Evolutionary conservation across 2,329 filamentous ascomycete genomes (phyloP).

Genomic region (Anthostomella pinea): DNA sequence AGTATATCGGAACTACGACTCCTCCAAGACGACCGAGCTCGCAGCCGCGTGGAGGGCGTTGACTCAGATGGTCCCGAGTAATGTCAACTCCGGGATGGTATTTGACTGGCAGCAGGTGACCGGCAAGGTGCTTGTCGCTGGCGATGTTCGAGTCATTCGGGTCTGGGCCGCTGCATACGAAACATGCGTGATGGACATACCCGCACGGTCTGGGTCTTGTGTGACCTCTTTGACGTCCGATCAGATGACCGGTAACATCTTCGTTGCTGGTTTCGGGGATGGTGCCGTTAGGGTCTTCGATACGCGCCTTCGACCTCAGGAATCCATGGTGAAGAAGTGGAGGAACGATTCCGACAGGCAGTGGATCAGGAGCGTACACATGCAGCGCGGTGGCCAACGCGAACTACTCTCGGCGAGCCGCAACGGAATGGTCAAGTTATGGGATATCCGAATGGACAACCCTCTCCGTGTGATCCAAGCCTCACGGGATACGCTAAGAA

Average conservation of each 20-base stretch:
- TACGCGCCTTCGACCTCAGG: constrained; percentile 76
- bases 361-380: constrained; percentile 94
- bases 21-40: constrained; percentile 71
- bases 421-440: constrained; percentile 90
- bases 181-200: constrained; percentile 89
- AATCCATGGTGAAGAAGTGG: constrained; percentile 95
- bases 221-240: constrained; percentile 95
- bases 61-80: constrained; percentile 90
- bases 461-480: constrained; percentile 71
- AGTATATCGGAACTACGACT: constrained; percentile 90
- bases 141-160: constrained; percentile 90
- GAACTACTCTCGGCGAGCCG: constrained; percentile 88
- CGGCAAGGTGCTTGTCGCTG: constrained; percentile 89
- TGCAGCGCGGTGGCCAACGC: constrained; percentile 91
- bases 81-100: constrained; percentile 90
- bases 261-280: constrained; percentile 94
- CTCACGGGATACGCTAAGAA: constrained; percentile 75
- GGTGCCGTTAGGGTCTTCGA: constrained; percentile 94
- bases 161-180: constrained; percentile 96
- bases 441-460: constrained; percentile 88
- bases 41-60: constrained; percentile 89
- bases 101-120: constrained; percentile 99
- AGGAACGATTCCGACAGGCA: constrained; percentile 81
- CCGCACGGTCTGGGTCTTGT: constrained; percentile 88
- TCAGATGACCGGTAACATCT: constrained; percentile 95